These are phyloP conservation scores for Rheum nobile DNA, from an alignment of 148 eudicot species.

Conservation along the genomic window DNA sequence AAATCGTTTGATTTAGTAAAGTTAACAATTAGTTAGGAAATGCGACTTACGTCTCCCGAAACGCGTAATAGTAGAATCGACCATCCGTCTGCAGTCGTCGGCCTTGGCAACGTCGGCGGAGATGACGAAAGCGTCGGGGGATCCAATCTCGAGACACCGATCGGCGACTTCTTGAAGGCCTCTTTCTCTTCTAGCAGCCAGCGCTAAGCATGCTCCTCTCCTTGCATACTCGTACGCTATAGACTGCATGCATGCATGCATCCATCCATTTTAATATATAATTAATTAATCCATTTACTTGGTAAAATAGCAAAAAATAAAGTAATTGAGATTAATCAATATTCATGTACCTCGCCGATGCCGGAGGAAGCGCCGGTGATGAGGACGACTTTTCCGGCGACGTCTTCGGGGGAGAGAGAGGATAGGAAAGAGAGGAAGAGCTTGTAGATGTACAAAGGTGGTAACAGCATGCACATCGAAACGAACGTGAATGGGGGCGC, in stretches of 20 bases:
- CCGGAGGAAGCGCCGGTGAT: slow-evolving; percentile 73
- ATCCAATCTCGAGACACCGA: slow-evolving; percentile 7
- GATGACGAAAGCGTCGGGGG: slow-evolving; percentile 17
- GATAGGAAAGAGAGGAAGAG: slow-evolving; percentile 17
- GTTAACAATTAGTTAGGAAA: too few species aligned
- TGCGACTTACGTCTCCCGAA: slow-evolving; percentile 20
- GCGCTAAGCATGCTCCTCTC: slow-evolving; percentile 24
- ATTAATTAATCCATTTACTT: neutral
- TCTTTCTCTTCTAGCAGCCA: slow-evolving; percentile 18
- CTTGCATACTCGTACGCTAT: slow-evolving; percentile 27
- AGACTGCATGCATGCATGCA: slow-evolving; percentile 12
- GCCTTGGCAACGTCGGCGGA: slow-evolving; percentile 20
- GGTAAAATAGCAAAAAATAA: too few species aligned
- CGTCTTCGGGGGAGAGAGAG: slow-evolving; percentile 29
- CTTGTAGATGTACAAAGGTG: slow-evolving; percentile 28
- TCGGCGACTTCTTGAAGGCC: slow-evolving; percentile 21
- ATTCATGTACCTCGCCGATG: slow-evolving; percentile 44
- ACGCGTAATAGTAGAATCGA: slow-evolving; percentile 15
- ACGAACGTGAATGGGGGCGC: slow-evolving; percentile 33
- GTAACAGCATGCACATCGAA: slow-evolving; percentile 23
- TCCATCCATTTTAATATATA: too few species aligned
- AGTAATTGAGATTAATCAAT: neutral
- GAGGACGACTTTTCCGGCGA: slow-evolving; percentile 55
- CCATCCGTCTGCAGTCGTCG: slow-evolving; percentile 17
- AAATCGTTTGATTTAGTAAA: too few species aligned